Evolutionary conservation across 2,329 filamentous ascomycete species (phyloP).

Genomic region (Diaporthe vexans): DNA sequence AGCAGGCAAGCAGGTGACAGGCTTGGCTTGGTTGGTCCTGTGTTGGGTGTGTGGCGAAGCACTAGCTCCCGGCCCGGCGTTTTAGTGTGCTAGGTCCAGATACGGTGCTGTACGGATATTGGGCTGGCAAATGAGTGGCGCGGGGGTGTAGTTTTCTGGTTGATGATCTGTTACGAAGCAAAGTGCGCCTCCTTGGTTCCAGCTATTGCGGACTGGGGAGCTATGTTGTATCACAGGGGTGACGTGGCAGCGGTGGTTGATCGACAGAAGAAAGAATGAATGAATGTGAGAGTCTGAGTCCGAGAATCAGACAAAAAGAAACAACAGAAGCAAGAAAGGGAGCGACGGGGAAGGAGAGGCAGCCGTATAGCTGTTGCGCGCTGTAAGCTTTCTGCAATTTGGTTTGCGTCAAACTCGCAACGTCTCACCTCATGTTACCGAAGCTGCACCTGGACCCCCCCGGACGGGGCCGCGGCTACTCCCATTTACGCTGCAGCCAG

Average conservation of each 20-base stretch:
- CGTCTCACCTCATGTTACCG: slow-evolving; percentile 27
- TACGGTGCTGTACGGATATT: not conserved
- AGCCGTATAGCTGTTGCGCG: not conserved
- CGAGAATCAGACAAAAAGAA: not conserved
- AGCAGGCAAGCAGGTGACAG: not conserved
- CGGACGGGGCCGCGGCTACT: not conserved
- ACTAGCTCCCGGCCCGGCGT: slow-evolving; percentile 29
- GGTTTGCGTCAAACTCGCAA: slow-evolving; percentile 28
- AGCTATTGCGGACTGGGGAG: not conserved
- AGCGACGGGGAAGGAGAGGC: slow-evolving; percentile 5
- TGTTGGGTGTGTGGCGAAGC: slow-evolving; percentile 28
- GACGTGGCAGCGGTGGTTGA: slow-evolving; percentile 24
- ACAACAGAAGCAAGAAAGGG: not conserved
- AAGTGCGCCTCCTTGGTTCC: no score
- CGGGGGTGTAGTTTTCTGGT: not conserved
- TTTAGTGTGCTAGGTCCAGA: slow-evolving; percentile 23
- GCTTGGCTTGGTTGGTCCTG: not conserved
- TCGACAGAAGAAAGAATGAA: not conserved
- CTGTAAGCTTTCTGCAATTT: slow-evolving; percentile 2
- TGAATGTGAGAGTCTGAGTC: not conserved
- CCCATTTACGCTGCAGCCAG: not conserved
- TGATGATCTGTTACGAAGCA: not conserved
- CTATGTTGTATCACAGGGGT: not conserved
- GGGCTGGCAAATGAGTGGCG: slow-evolving; percentile 10
- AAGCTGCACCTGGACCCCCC: not conserved